Evolutionary conservation across 495 filamentous ascomycete species (phyloP).

Genomic region (Viridothelium virens): DNA sequence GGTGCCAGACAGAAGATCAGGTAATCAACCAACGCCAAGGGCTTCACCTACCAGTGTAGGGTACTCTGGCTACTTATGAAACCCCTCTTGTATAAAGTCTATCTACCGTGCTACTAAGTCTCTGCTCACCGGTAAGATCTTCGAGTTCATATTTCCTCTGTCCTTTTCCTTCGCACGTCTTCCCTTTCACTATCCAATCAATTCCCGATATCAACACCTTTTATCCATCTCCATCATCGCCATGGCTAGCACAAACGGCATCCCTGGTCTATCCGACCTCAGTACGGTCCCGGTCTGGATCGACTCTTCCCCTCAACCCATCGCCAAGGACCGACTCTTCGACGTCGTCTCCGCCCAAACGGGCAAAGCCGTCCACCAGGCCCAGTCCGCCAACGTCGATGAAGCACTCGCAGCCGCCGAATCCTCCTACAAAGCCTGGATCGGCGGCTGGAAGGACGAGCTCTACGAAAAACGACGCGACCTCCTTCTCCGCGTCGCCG

Average conservation of each 20-base stretch:
- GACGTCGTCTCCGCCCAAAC: conserved; percentile 3
- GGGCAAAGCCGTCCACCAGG: background rate
- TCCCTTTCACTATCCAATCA: background rate
- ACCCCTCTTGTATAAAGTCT: too few species aligned
- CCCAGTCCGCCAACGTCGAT: conserved; percentile 12
- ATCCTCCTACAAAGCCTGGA: conserved; percentile 12
- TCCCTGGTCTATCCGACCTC: background rate
- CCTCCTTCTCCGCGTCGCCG: conserved; percentile 18
- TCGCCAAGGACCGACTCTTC: conserved; percentile 6
- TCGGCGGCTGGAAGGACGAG: conserved; percentile 10
- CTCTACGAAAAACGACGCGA: conserved; percentile 17
- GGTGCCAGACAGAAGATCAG: too few species aligned
- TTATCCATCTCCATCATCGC: background rate
- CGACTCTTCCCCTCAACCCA: background rate
- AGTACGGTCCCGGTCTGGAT: background rate
- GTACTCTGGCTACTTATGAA: too few species aligned
- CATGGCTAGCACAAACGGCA: background rate
- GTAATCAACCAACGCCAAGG: too few species aligned
- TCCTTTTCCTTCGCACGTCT: too few species aligned
- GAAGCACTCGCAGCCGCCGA: conserved; percentile 9
- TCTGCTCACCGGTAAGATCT: too few species aligned
- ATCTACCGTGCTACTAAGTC: too few species aligned
- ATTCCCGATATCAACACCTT: background rate
- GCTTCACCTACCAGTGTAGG: too few species aligned
- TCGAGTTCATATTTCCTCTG: too few species aligned